Base-by-base conservation (phyloP, 208 protist genomes). In the Porcisia hertigi region DNA sequence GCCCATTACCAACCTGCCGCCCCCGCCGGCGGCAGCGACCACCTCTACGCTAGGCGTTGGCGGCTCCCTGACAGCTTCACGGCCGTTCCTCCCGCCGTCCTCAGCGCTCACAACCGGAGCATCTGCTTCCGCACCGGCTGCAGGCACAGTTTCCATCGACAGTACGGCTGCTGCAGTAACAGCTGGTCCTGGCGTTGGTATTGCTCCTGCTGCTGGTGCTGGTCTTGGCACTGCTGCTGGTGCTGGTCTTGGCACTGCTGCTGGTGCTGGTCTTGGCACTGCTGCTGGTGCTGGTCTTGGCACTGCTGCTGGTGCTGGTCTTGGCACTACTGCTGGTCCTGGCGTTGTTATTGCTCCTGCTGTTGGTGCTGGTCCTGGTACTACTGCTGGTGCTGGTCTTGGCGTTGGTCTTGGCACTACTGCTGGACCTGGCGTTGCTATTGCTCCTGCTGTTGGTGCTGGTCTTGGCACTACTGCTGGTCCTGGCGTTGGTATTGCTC, bases 41-140 rank as follows among this genome's bases (percentile, higher is more conserved):
- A 23, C 74, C 9, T 81, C 84, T 11, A 64, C 80, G 11, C 71
- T 83, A 16, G 78, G 79, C 55, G 80, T 84, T 14, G 74, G 76
- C 20, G 81, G 77, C 0, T 43, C 79, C 0, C 73, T 84, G n/a
- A 39, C 55, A 18, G 2, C 57, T 30, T 41, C 25, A 62, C 45
- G 60, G 39, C 39, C 69, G 2, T 25, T 57, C 9, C 39, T 69
- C 8, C 36, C 77, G 9, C 47, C 25, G 36, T 39, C 53, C 25
- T 72, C 63, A 49, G 20, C 14, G 63, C 9, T n/a, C 23, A 67
- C 41, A 30, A 43, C 41, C n/a, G 63, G 16, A 25, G 23, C 41
- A 8, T 6, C 63, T 52, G 41, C 23, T 5, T 9, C 41, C 34
- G 16, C 41, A 52, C 47, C 36, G 36, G 47, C 63, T 5, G 41